A percentile compares a stretch with the other conserved stretches of the same genome.
Conservation (phyloP, 129 eudicot species). For the Artemisia tridentata region DNA sequence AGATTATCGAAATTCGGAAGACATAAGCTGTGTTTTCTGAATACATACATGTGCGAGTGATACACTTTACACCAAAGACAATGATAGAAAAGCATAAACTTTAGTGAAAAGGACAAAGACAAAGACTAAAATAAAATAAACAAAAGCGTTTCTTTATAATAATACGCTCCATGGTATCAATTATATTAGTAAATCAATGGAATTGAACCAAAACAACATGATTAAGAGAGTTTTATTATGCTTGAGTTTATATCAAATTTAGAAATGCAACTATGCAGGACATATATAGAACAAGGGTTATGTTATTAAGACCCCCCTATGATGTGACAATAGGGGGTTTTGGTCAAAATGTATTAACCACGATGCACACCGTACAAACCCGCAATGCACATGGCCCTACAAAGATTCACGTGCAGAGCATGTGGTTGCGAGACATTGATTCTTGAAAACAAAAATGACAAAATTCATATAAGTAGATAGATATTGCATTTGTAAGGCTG, state of each 20-base stretch:
- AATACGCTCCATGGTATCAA: neutral
- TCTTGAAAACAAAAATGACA: slow-evolving; percentile 6
- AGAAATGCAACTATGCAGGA: too few species aligned
- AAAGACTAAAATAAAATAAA: neutral
- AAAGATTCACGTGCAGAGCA: slow-evolving; percentile 18
- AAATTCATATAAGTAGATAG: neutral
- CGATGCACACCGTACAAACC: too few species aligned
- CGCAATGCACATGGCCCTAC: too few species aligned
- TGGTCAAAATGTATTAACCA: too few species aligned
- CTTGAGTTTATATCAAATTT: neutral
- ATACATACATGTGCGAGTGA: slow-evolving; percentile 19
- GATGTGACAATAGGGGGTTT: too few species aligned
- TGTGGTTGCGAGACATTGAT: slow-evolving; percentile 11
- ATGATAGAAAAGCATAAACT: slow-evolving; percentile 18
- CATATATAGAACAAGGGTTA: slow-evolving; percentile 9
- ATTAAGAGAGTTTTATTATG: neutral
- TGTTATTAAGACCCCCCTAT: too few species aligned
- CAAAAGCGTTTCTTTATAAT: neutral
- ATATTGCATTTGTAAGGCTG: too few species aligned
- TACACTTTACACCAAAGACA: slow-evolving; percentile 10
- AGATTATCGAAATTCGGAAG: neutral
- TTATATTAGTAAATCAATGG: neutral
- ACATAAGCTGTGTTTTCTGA: slow-evolving; percentile 9
- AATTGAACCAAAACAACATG: neutral
- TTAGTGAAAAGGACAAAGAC: neutral